Conservation (phyloP, 306 rosid genomes). For the Ormosia semicastrata region DNA sequence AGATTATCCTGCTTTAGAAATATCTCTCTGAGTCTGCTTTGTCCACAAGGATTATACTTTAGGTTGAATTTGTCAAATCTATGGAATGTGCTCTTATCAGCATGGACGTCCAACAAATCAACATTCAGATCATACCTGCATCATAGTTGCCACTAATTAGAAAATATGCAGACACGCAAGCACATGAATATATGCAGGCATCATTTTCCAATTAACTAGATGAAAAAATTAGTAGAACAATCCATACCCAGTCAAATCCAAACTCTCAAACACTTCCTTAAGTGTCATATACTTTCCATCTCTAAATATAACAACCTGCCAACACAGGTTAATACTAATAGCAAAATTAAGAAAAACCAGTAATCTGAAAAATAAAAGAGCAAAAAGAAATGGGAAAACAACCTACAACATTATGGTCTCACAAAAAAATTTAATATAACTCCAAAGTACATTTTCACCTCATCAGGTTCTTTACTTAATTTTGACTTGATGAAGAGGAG, state of each 20-base stretch:
- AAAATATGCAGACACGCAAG: neutral
- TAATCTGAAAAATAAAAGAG: constrained; percentile 1
- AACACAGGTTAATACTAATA: neutral
- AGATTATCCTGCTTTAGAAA: constrained; percentile 93
- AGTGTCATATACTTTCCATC: constrained; percentile 92
- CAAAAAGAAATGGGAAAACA: neutral
- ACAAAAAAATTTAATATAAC: constrained; percentile 7
- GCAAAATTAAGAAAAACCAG: neutral
- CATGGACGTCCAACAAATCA: constrained; percentile 90
- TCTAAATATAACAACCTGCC: constrained; percentile 88
- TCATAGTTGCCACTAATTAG: constrained; percentile 27
- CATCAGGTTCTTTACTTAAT: constrained; percentile 62
- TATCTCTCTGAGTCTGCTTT: constrained; percentile 92
- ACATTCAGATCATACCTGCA: constrained; percentile 77
- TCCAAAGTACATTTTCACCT: constrained; percentile 25
- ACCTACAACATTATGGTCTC: neutral
- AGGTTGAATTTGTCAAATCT: constrained; percentile 95
- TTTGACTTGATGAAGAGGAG: constrained; percentile 59
- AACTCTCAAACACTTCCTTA: constrained; percentile 84
- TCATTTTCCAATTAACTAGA: neutral
- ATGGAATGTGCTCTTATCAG: constrained; percentile 92
- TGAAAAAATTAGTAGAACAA: neutral
- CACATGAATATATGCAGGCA: neutral
- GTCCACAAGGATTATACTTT: constrained; percentile 95
- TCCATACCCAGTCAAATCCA: constrained; percentile 83